Evolutionary conservation across 192 early-diverging fungal species (phyloP).

Genomic region (Diversispora eburnea): DNA sequence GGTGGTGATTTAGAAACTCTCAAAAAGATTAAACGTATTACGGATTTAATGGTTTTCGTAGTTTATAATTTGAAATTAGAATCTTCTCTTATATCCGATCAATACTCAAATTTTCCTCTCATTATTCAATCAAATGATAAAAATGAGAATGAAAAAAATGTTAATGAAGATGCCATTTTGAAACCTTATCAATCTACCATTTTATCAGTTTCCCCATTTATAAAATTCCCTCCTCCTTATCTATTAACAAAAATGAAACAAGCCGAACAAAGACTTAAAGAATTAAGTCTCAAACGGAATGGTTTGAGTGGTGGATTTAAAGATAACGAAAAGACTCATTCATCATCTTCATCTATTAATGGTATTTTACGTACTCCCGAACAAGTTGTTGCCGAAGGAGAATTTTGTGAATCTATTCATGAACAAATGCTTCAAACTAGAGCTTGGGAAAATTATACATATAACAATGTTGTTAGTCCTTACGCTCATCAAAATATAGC

Average conservation of each 20-base stretch:
- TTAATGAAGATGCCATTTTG: slow-evolving; percentile 30
- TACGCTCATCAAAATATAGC: slow-evolving; percentile 74
- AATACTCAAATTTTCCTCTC: slow-evolving; percentile 61
- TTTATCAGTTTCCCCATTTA: slow-evolving; percentile 85
- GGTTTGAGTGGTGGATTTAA: background rate
- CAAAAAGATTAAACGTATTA: slow-evolving; percentile 73
- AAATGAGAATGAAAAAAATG: slow-evolving; percentile 21
- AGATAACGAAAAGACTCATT: slow-evolving; percentile 14
- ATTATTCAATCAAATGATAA: slow-evolving; percentile 12
- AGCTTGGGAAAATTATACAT: slow-evolving; percentile 54
- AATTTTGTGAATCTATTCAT: slow-evolving; percentile 43
- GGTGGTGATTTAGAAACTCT: slow-evolving; percentile 71
- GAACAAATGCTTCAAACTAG: slow-evolving; percentile 42
- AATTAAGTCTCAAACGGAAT: background rate
- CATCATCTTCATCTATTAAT: background rate
- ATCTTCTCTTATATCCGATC: slow-evolving; percentile 69
- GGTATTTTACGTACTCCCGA: slow-evolving; percentile 29
- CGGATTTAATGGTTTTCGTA: slow-evolving; percentile 79
- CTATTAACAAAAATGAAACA: slow-evolving; percentile 63
- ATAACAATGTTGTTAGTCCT: slow-evolving; percentile 59
- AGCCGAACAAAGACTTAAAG: slow-evolving; percentile 37
- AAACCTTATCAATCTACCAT: slow-evolving; percentile 63
- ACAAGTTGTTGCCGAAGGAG: slow-evolving; percentile 37
- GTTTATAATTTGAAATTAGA: slow-evolving; percentile 88
- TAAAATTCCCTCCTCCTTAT: slow-evolving; percentile 83